phyloP scores from a whole-genome alignment of 306 rosid genomes.

The Casuarina cunninghamiana region DNA sequence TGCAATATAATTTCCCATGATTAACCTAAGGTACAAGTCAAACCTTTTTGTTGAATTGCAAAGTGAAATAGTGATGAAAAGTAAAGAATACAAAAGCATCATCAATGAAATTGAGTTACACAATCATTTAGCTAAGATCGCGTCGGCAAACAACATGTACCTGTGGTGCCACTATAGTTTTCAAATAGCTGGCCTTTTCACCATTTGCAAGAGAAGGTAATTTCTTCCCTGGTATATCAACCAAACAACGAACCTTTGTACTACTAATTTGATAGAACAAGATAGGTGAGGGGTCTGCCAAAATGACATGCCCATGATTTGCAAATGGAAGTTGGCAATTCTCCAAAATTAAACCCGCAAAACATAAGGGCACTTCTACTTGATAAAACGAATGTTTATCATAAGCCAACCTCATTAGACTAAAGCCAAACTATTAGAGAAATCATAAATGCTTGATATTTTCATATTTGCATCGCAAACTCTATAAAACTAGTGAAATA shows the following conservation, averaged over 20 bases:
- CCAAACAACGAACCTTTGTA: slow-evolving; percentile 56
- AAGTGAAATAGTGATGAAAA: background rate
- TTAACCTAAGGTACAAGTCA: slow-evolving; percentile 14
- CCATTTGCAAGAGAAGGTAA: slow-evolving; percentile 47
- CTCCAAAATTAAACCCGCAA: slow-evolving; percentile 57
- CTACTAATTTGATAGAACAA: slow-evolving; percentile 59
- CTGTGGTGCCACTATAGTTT: slow-evolving; percentile 59
- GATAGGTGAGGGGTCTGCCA: slow-evolving; percentile 59
- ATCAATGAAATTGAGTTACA: background rate
- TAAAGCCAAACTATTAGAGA: slow-evolving; percentile 4
- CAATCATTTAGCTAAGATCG: background rate
- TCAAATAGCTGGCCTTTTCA: slow-evolving; percentile 51
- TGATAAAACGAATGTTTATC: slow-evolving; percentile 10
- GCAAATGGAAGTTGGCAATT: slow-evolving; percentile 58
- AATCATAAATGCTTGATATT: background rate
- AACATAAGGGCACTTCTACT: slow-evolving; percentile 54
- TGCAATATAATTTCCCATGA: slow-evolving; percentile 24
- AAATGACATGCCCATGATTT: slow-evolving; percentile 59
- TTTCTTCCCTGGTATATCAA: slow-evolving; percentile 60
- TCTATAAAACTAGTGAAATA: background rate
- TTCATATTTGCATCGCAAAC: background rate
- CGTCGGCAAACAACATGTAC: slow-evolving; percentile 24
- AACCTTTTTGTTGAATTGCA: background rate
- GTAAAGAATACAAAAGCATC: background rate
- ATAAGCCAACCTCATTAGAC: background rate